Evolutionary conservation across 805 yeast genomes (phyloP).

Genomic region (Scheffersomyces ergatensis): DNA sequence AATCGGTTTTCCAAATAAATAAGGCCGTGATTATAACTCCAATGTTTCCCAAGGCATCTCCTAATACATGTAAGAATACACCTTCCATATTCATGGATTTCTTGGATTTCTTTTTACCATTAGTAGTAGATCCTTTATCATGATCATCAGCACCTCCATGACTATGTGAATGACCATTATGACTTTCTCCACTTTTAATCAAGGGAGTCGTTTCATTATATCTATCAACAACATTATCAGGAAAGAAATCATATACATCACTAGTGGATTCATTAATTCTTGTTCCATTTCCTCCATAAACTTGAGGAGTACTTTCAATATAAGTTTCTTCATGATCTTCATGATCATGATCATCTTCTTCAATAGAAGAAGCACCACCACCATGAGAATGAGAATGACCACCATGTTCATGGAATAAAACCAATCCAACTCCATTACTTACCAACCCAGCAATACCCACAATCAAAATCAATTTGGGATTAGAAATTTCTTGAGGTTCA

Average conservation of each 20-base stretch:
- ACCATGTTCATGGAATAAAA: slow-evolving; percentile 79
- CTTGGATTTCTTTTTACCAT: no score
- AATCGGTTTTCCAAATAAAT: slow-evolving; percentile 92
- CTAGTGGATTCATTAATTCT: slow-evolving; percentile 23
- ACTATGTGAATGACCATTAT: slow-evolving; percentile 2
- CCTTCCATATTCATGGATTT: slow-evolving; percentile 96
- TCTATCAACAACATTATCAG: slow-evolving; percentile 45
- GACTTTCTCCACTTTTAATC: slow-evolving; percentile 10
- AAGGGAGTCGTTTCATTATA: slow-evolving; percentile 38
- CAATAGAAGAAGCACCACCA: slow-evolving; percentile 1
- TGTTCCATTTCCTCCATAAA: slow-evolving; percentile 12
- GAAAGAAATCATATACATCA: slow-evolving; percentile 38
- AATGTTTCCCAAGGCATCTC: slow-evolving; percentile 93
- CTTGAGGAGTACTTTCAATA: not conserved
- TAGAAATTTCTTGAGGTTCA: slow-evolving; percentile 72
- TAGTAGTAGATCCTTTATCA: slow-evolving; percentile 4
- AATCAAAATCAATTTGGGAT: slow-evolving; percentile 75
- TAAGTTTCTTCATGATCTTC: not conserved
- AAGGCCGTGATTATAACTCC: slow-evolving; percentile 91
- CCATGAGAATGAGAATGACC: slow-evolving; percentile 45
- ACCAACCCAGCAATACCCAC: slow-evolving; percentile 84
- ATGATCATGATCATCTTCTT: not conserved
- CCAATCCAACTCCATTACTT: slow-evolving; percentile 80
- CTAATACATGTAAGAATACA: slow-evolving; percentile 90
- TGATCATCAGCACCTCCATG: slow-evolving; percentile 2